phyloP scores from a whole-genome alignment of 768 basidiomycete genomes.

The Gymnopilus dilepis region DNA sequence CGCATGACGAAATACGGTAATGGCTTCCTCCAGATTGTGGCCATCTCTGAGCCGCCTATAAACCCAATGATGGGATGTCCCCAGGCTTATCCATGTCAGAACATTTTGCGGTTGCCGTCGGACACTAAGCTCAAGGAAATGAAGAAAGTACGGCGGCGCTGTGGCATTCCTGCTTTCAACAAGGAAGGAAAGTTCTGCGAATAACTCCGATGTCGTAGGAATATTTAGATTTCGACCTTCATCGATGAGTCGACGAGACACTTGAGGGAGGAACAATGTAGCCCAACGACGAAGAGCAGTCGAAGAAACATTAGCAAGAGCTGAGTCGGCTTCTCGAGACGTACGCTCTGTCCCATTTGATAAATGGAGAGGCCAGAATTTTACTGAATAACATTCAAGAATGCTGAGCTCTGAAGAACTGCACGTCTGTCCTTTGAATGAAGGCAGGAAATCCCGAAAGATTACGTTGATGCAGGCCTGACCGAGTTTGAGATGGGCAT shows the following conservation, averaged over 20 bases:
- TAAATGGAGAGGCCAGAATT: constrained; percentile 1
- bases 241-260: neutral
- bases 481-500: no score
- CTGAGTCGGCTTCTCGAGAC: neutral
- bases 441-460: neutral
- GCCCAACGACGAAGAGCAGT: neutral
- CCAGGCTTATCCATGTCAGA: neutral
- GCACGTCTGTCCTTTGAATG: neutral
- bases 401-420: neutral
- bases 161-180: neutral
- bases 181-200: neutral
- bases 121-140: neutral
- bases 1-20: neutral
- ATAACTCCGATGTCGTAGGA: neutral
- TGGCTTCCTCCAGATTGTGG: neutral
- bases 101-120: neutral
- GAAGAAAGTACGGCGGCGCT: neutral
- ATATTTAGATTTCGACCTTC: neutral
- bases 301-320: neutral
- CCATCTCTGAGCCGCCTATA: neutral
- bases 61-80: neutral
- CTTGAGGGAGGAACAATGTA: neutral
- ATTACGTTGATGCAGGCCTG: no score
- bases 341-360: neutral
- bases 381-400: neutral